Base-by-base conservation (phyloP, 805 yeast species). In the Yarrowia osloensis region DNA sequence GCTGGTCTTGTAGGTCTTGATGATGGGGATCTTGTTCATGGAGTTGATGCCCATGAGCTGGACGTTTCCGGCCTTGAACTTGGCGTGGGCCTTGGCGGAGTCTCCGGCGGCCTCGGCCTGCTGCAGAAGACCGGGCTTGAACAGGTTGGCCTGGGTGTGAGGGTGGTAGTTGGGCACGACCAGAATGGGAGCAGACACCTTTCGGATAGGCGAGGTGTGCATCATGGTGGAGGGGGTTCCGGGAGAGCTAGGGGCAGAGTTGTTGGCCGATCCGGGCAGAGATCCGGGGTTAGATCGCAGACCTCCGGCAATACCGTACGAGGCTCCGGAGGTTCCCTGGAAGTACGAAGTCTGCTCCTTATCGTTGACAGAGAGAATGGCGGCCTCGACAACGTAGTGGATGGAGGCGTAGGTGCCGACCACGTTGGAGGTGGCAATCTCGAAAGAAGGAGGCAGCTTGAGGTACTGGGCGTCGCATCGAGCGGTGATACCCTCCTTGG, bases 21-120 rank as follows among this genome's bases (percentile, higher is more conserved):
- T 57, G 49, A 57, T 57, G 21, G 63, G 63, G 37, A 57, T 57
- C 63, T 57, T 57, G 63, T 57, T 57, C 63, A 57, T 57, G 63
- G 63, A 57, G 37, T 21, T 39, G 21, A 57, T 57, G 9, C 63
- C 63, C 63, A 57, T 39, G 17, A 57, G 63, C 49, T 57, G 63
- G 19, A 57, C 63, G 37, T 57, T 19, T 40, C 63, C 63, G 28
- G 63, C 63, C 63, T 57, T 57, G 63, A 57, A 57, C 49, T 57
- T 57, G 37, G 63, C 63, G 28, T 57, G 63, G 37, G 63, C 63
- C 63, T 57, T 57, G 35, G 63, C 63, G 17, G 63, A 37, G 37
- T 57, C 63, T 4, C 63, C 63, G 19, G 63, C 63, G 11, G 26
- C 49, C 28, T 57, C 63, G 15, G 63, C 63, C 63, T 57, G 63